A percentile compares a stretch with the other conserved stretches of the same genome.
phyloP scores from a whole-genome alignment of 139 green algal species.

The Chlorella sp. region DNA sequence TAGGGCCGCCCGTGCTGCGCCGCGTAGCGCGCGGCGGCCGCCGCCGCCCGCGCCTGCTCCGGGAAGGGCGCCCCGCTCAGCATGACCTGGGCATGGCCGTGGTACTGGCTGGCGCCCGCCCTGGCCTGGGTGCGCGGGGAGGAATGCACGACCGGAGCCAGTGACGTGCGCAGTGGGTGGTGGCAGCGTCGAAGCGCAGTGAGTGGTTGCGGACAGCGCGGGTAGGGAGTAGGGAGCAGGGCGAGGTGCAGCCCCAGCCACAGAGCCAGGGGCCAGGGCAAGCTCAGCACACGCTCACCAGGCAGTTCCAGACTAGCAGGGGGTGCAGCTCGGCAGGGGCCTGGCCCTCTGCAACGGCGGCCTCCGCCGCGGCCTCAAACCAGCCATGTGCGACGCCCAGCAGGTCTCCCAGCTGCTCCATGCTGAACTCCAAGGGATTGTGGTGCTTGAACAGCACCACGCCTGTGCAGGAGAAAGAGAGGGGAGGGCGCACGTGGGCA shows the following conservation, averaged over 20 bases:
- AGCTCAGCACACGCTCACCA: slow-evolving; percentile 27
- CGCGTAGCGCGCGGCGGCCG: slow-evolving; percentile 12
- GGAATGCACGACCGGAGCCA: background rate
- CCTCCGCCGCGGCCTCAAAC: slow-evolving; percentile 37
- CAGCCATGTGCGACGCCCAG: slow-evolving; percentile 55
- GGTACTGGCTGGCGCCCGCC: slow-evolving; percentile 58
- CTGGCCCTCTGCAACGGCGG: background rate
- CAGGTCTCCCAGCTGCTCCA: slow-evolving; percentile 58
- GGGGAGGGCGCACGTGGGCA: background rate
- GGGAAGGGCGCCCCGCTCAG: slow-evolving; percentile 44
- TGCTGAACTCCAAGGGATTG: slow-evolving; percentile 72
- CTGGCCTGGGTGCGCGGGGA: background rate
- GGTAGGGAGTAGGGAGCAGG: slow-evolving; percentile 27
- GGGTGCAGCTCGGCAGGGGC: slow-evolving; percentile 32
- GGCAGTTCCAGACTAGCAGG: slow-evolving; percentile 78
- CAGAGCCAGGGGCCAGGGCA: background rate
- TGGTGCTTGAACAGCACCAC: slow-evolving; percentile 85
- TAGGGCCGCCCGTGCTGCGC: slow-evolving; percentile 25
- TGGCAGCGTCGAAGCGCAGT: background rate
- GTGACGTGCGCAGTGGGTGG: background rate
- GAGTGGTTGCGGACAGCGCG: slow-evolving; percentile 55
- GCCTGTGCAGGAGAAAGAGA: slow-evolving; percentile 47
- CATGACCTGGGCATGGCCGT: slow-evolving; percentile 68
- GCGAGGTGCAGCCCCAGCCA: background rate
- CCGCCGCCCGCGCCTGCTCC: slow-evolving; percentile 13